Percentiles rank a stretch among this genome's conserved stretches.
phyloP scores from a whole-genome alignment of 768 basidiomycete genomes.

The Lepiota brunneoincarnata region DNA sequence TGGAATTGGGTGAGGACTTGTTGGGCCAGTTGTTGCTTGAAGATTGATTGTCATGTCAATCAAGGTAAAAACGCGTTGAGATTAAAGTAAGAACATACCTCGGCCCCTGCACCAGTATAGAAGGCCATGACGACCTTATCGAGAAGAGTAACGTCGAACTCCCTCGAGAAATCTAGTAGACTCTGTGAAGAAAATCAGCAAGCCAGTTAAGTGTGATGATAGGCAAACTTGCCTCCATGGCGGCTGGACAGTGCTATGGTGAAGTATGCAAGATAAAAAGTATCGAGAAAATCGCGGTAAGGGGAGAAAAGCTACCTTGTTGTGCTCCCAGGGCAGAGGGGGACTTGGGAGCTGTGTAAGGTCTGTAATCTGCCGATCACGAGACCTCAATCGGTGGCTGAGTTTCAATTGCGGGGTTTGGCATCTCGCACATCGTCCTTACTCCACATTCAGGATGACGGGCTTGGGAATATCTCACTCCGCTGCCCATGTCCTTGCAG shows the following conservation, averaged over 20 bases:
- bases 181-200: slow-evolving; percentile 42
- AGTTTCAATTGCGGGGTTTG: slow-evolving; percentile 15
- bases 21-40: slow-evolving; percentile 92
- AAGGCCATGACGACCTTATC: slow-evolving; percentile 94
- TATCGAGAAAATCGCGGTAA: slow-evolving; percentile 17
- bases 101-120: slow-evolving; percentile 79
- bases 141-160: slow-evolving; percentile 89
- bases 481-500: background rate
- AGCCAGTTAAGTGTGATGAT: slow-evolving; percentile 8
- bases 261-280: slow-evolving; percentile 14
- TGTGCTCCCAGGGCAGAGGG: slow-evolving; percentile 41
- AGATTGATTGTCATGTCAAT: slow-evolving; percentile 25
- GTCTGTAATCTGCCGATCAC: slow-evolving; percentile 16
- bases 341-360: slow-evolving; percentile 23
- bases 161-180: slow-evolving; percentile 89
- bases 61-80: slow-evolving; percentile 13
- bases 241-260: slow-evolving; percentile 20
- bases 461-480: background rate
- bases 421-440: slow-evolving; percentile 10
- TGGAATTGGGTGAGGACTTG: slow-evolving; percentile 94
- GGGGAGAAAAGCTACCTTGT: slow-evolving; percentile 18
- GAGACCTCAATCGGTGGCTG: slow-evolving; percentile 22
- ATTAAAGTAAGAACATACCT: slow-evolving; percentile 48
- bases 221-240: slow-evolving; percentile 46
- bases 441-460: background rate